Base-by-base conservation (phyloP, 805 yeast species). In the Tetrapisispora arboricola region DNA sequence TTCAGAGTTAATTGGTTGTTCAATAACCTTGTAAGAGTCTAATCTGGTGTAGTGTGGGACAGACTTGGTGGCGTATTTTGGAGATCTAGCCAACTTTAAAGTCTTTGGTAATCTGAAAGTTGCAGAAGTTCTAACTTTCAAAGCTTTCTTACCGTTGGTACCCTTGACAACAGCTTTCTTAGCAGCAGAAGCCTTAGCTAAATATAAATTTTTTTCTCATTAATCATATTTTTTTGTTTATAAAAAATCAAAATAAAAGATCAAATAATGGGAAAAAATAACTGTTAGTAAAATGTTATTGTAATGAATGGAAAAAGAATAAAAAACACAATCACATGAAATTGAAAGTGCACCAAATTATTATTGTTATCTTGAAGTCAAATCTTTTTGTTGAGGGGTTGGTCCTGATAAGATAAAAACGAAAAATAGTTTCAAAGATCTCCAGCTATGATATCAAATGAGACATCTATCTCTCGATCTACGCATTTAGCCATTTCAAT, bases 161-260 rank as follows among this genome's bases (percentile, higher is more conserved):
- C 98, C 98, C 76, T 90, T 92, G 68, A 83, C 82, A 72, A 85
- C 96, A 71, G 96, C 92, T 79, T 90, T 92, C 81, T 92, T 87
- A 71, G 98, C 97, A 72, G 84, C 78, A 68, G 86, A 76, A 75
- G 98, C 98, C 78, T 92, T 84, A 55, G 71, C 70, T 65, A 49
- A 34, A 41, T 40, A 32, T 28, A 60, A 49, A 49, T 15, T 16
- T 17, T 22, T 34, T 18, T 11, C n/a, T n/a, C n/a, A n/a, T n/a
- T 25, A 17, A 34, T 22, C 37, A 16, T 24, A 3, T 16, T 34
- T 9, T 25, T 25, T 18, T 12, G 21, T 30, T 30, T 20, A 17
- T 20, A 5, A 40, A 20, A 32, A 32, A 20, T 19, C 16, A 28
- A 28, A 28, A 15, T 5, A 28, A 15, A n/a, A 27, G n/a, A 27